Base-by-base conservation (phyloP, 2,329 filamentous ascomycete species). In the Aspergillus jensenii region DNA sequence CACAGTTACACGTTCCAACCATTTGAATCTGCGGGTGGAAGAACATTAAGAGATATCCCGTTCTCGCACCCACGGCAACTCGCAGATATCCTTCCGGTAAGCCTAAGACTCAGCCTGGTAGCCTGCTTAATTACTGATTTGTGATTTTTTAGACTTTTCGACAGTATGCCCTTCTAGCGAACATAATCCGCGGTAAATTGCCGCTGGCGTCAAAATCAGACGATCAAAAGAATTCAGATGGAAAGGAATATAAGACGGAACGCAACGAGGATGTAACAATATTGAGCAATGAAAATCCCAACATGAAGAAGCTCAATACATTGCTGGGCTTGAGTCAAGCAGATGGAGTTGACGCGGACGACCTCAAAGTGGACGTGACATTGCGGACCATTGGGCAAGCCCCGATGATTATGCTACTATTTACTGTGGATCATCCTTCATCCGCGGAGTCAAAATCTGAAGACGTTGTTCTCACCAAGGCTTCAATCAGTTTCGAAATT, bases 281-380 rank as follows among this genome's bases (percentile, higher is more conserved):
- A 1, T 52, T 75, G 39, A 78, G 83, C 62, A 76, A 83, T 53
- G 67, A 73, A 25, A 71, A 76, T 40, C 67, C 71, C 4, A 71
- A 70, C 19, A 68, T 75, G 15, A 77, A 79, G 0, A 88, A 90
- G 68, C 83, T 86, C 58, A 76, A 80, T 19, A 80, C 79, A 12
- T 79, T 93, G 17, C 78, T 78, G 21, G 60, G 58, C 2, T 52
- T 54, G 33, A 33, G 56, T 39, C 52, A 61, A 51, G 31, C 43
- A 41, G 48, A n/a, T 19, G 57, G 37, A 19, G 54, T 53, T 49
- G 37, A 21, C 35, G 8, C 54, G 19, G 63, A 69, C 47, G 70
- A 72, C 19, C 64, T 73, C 56, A 74, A 70, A 54, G 67, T 76
- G 33, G 74, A 76, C 47, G 68, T 76, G 41, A 76, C 74, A 21